Base-by-base conservation (phyloP, 2,329 filamentous ascomycete genomes). In the Colletotrichum horii region DNA sequence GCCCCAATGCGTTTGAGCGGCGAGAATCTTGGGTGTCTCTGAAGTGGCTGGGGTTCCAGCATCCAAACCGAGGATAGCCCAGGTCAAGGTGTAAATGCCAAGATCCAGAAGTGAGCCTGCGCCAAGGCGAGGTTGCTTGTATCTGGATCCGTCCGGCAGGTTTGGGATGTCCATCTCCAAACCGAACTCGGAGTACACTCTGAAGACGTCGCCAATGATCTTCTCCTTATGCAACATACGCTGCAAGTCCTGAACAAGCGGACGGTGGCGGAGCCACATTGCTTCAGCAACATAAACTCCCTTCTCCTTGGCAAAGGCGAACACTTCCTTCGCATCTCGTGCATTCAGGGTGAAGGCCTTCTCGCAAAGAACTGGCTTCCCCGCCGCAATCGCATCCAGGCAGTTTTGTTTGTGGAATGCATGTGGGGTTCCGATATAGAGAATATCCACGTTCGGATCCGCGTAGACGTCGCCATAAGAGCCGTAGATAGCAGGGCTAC, bases 371-470 rank as follows among this genome's bases (percentile, higher is more conserved):
- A 88, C 80, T 55, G 87, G 81, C 75, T 88, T 88, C 1, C 86
- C 85, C 2, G 82, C 80, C 0, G 78, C 78, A 30, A 88, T 88
- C 0, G 86, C 87, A 43, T 86, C 84, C 4, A 88, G 82, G 34
- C 84, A 86, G 71, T 86, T 85, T 34, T 84, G 80, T 75, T 83
- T 84, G 79, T 88, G 87, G 68, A 88, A 85, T 32, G 81, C 83
- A 74, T 88, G 86, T 0, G 87, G 87, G 9, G 84, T 87, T 43
- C 86, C 87, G 55, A 88, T 85, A 78, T 88, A 88, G 60, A 88
- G 80, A 24, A 86, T 83, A 73, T 88, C 87, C 30, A 88, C 86
- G 11, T 83, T 73, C 0, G 84, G 80, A 72, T 88, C 85, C 26
- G 79, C 77, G 76, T 87, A 88, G 15, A 86, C 80, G 36, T 85